Conservation (phyloP, 257 asterid species). For the Paulownia fortunei region DNA sequence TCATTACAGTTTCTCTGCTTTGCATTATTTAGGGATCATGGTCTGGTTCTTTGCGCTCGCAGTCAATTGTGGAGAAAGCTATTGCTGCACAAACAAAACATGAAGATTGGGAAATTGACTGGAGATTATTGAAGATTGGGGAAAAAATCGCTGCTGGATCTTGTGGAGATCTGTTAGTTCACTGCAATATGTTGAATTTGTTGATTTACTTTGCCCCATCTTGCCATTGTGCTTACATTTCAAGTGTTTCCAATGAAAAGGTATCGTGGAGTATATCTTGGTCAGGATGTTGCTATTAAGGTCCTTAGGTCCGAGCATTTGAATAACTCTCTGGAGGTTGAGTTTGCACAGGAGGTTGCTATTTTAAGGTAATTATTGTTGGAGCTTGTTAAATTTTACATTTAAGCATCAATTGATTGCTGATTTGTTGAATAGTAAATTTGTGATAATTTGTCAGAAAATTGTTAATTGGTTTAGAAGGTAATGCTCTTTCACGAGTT, state of each 20-base stretch:
- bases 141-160: constrained; percentile 91
- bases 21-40: constrained; percentile 65
- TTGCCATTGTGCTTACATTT: constrained; percentile 30
- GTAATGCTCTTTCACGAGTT: neutral
- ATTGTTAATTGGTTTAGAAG: neutral
- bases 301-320: constrained; percentile 80
- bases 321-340: constrained; percentile 66
- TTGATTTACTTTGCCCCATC: constrained; percentile 4
- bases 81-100: constrained; percentile 43
- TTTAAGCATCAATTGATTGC: neutral
- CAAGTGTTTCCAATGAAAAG: constrained; percentile 47
- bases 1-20: constrained; percentile 30
- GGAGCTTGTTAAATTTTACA: constrained; percentile 16
- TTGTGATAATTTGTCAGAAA: neutral
- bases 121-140: constrained; percentile 77
- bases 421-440: neutral
- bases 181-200: constrained; percentile 26
- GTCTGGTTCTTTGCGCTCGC: constrained; percentile 67
- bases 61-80: constrained; percentile 50
- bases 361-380: constrained; percentile 64
- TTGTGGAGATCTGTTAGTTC: constrained; percentile 85
- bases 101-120: constrained; percentile 78
- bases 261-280: constrained; percentile 80
- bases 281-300: constrained; percentile 85
- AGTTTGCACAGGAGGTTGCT: constrained; percentile 82